Percentiles rank a stretch among this genome's conserved stretches.
phyloP scores from a whole-genome alignment of 768 basidiomycete genomes.

The Exidia glandulosa region DNA sequence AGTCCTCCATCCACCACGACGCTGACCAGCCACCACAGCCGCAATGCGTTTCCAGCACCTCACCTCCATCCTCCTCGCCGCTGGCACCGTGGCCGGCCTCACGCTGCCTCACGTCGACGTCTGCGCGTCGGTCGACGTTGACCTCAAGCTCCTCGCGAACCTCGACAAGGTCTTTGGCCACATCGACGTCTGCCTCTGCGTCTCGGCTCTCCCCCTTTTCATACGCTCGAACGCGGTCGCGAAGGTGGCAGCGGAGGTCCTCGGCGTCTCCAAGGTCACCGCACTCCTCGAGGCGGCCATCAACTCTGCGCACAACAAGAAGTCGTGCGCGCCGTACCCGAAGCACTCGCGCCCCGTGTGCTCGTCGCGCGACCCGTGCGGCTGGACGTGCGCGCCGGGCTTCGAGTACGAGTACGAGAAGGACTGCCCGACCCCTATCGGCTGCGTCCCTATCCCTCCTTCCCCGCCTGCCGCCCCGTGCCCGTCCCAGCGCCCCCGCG shows the following conservation, averaged over 20 bases:
- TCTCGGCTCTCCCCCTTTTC: constrained; percentile 27
- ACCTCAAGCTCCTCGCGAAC: neutral
- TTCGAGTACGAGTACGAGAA: neutral
- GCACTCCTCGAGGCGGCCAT: constrained; percentile 7
- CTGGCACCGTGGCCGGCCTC: neutral
- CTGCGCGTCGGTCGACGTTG: neutral
- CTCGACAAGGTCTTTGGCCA: neutral
- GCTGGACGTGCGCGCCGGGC: neutral
- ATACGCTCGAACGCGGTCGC: constrained; percentile 21
- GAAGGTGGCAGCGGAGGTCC: constrained; percentile 17
- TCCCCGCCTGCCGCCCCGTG: neutral
- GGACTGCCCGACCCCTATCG: neutral
- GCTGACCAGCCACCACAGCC: neutral
- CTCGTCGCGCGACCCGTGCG: neutral
- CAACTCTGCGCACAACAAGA: neutral
- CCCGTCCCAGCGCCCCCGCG: neutral
- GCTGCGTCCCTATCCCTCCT: neutral
- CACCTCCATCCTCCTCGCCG: neutral
- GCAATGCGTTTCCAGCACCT: neutral
- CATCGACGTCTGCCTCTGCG: constrained; percentile 33
- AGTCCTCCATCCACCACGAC: neutral
- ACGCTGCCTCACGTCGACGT: neutral
- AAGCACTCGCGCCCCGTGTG: neutral
- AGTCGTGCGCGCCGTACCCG: neutral
- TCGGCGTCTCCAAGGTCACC: constrained; percentile 20